Evolutionary conservation across 805 yeast species (phyloP).

Genomic region (Kazachstania bromeliacearum): DNA sequence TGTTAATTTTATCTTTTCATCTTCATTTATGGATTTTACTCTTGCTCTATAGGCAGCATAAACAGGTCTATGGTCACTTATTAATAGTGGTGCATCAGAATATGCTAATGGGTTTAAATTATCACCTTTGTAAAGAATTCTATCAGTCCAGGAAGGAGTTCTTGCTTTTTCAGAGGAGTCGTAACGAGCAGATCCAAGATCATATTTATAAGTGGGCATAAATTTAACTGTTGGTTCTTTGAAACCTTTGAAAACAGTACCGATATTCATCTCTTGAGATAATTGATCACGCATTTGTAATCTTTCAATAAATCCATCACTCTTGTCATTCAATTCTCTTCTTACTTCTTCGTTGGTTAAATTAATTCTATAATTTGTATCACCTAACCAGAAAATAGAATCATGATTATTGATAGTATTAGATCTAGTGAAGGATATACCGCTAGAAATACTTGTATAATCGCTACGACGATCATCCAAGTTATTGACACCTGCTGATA

Average conservation of each 20-base stretch:
- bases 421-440: slow-evolving; percentile 72
- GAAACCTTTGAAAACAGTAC: slow-evolving; percentile 66
- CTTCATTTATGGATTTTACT: slow-evolving; percentile 63
- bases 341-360: slow-evolving; percentile 70
- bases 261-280: slow-evolving; percentile 57
- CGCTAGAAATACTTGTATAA: slow-evolving; percentile 62
- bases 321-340: slow-evolving; percentile 38
- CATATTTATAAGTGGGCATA: slow-evolving; percentile 87
- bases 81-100: slow-evolving; percentile 49
- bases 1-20: slow-evolving; percentile 43
- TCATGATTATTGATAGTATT: slow-evolving; percentile 75
- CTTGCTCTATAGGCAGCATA: slow-evolving; percentile 63
- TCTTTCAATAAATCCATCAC: slow-evolving; percentile 29
- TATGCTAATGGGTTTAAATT: slow-evolving; percentile 57
- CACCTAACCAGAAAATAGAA: slow-evolving; percentile 88
- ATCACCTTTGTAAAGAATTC: slow-evolving; percentile 61
- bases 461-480: slow-evolving; percentile 80
- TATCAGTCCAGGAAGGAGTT: slow-evolving; percentile 94
- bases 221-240: slow-evolving; percentile 70
- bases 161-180: slow-evolving; percentile 89
- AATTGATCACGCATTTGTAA: slow-evolving; percentile 72
- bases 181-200: slow-evolving; percentile 68
- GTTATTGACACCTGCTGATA: slow-evolving; percentile 86
- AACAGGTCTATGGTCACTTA: slow-evolving; percentile 92
- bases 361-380: slow-evolving; percentile 74